Evolutionary conservation across 345 rosid species (phyloP).

Genomic region (Citropsis articulata): DNA sequence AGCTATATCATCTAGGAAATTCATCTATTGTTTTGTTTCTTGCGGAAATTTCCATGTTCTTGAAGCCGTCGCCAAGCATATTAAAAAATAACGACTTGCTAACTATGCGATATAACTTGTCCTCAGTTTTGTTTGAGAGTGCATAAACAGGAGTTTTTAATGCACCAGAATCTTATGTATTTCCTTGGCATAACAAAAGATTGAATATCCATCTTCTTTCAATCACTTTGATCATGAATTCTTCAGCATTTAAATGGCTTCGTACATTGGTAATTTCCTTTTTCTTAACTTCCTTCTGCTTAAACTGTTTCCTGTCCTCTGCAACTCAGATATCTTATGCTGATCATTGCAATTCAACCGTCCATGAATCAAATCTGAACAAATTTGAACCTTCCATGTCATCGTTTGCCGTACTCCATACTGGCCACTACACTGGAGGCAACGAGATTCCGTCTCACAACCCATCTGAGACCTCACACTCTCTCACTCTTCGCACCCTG

Average conservation of each 20-base stretch:
- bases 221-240: not conserved
- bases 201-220: not conserved
- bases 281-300: not conserved
- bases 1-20: not conserved
- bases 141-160: not conserved
- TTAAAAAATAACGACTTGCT: no score
- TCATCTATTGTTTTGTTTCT: not conserved
- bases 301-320: not conserved
- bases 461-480: not conserved
- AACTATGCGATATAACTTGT: not conserved
- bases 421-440: slow-evolving; percentile 22
- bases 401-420: not conserved
- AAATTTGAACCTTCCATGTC: not conserved
- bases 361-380: slow-evolving; percentile 22
- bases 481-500: slow-evolving; percentile 4
- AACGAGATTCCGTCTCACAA: not conserved
- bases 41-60: not conserved
- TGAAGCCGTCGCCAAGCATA: not conserved
- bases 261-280: not conserved
- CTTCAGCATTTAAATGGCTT: not conserved
- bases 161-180: not conserved
- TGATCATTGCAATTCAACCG: slow-evolving; percentile 25
- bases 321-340: slow-evolving; percentile 11
- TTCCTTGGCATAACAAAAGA: not conserved
- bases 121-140: not conserved